These are phyloP conservation scores for Cercospora sojina DNA, from an alignment of 2,329 filamentous ascomycete species.

Conservation along the genomic window DNA sequence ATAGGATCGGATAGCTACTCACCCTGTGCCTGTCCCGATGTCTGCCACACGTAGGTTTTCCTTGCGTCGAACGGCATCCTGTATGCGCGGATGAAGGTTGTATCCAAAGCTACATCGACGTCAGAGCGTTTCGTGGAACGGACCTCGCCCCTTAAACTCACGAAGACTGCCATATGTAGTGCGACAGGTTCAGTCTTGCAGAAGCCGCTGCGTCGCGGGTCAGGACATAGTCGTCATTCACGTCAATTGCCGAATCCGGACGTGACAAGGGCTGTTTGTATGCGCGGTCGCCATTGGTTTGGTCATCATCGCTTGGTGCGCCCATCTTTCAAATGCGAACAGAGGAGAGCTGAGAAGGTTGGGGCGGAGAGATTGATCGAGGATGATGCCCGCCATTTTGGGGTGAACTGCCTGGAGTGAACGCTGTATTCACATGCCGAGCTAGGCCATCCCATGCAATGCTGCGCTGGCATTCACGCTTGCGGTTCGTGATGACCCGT, in stretches of 20 bases:
- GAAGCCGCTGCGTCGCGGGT: conserved; percentile 27
- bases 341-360: not conserved
- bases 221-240: conserved; percentile 27
- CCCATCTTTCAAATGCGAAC: not conserved
- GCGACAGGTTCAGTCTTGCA: conserved; percentile 26
- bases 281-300: not conserved
- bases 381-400: conserved; percentile 4
- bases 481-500: conserved; percentile 8
- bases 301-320: not conserved
- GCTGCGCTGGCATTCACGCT: conserved; percentile 12
- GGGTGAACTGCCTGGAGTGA: not conserved
- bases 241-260: conserved; percentile 25
- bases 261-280: conserved; percentile 11
- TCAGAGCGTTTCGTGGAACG: not conserved
- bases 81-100: conserved; percentile 25
- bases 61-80: conserved; percentile 19
- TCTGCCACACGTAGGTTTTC: conserved; percentile 23
- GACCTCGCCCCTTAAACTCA: not conserved
- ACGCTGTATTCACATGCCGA: not conserved
- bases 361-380: not conserved
- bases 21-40: conserved; percentile 27
- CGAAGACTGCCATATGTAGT: conserved; percentile 29
- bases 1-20: not conserved
- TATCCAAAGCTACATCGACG: conserved; percentile 17
- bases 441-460: conserved; percentile 5